Evolutionary conservation across 2,329 filamentous ascomycete genomes (phyloP).

Genomic region (Tolypocladium tundrense): DNA sequence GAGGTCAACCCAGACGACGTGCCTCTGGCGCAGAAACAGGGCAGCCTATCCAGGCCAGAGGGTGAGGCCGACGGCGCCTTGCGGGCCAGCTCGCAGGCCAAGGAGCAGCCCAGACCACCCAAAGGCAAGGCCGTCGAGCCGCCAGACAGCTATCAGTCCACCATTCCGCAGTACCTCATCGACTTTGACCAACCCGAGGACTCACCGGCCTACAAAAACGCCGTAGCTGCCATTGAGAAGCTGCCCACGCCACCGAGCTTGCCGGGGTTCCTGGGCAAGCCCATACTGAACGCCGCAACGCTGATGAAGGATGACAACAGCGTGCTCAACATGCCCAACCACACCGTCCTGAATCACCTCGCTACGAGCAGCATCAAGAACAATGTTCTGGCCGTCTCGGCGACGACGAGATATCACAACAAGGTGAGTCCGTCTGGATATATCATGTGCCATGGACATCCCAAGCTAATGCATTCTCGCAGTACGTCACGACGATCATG

Average conservation of each 20-base stretch:
- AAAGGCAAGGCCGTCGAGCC: constrained; percentile 47
- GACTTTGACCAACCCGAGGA: constrained; percentile 84
- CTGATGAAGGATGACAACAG: constrained; percentile 97
- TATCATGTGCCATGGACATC: no score
- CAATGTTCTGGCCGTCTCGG: constrained; percentile 86
- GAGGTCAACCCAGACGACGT: constrained; percentile 76
- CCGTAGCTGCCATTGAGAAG: constrained; percentile 64
- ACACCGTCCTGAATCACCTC: constrained; percentile 91
- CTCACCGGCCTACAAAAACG: constrained; percentile 61
- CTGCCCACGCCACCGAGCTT: constrained; percentile 76
- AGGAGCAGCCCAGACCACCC: constrained; percentile 32
- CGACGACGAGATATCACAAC: constrained; percentile 92
- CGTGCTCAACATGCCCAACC: constrained; percentile 92
- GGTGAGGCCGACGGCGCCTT: constrained; percentile 1
- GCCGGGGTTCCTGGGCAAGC: constrained; percentile 86
- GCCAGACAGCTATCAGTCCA: constrained; percentile 53
- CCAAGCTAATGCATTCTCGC: constrained; percentile 1
- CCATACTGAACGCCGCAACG: constrained; percentile 82
- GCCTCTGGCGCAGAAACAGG: constrained; percentile 22
- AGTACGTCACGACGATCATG: constrained; percentile 97
- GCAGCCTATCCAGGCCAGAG: constrained; percentile 6
- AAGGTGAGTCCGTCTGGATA: constrained; percentile 49
- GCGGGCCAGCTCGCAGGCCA: constrained; percentile 14
- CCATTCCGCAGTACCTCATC: constrained; percentile 74
- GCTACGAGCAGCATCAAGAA: constrained; percentile 98